Evolutionary conservation across 495 filamentous ascomycete species (phyloP).

Genomic region (Entonaema liquescens): DNA sequence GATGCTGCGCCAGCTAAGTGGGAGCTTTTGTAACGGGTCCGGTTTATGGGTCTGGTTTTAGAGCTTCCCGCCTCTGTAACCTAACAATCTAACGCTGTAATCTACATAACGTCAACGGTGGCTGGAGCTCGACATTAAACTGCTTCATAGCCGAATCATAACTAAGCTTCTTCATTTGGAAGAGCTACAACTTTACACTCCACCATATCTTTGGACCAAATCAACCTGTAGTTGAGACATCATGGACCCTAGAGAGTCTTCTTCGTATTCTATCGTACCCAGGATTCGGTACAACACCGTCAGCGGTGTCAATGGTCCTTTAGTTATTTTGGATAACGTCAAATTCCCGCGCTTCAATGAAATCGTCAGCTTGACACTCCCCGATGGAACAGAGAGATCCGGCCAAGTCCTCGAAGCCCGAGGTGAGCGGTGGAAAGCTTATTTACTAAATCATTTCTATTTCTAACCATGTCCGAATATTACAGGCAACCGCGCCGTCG

Average conservation of each 20-base stretch:
- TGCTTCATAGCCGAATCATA: conserved; percentile 29
- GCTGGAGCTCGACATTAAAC: conserved; percentile 36
- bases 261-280: conserved; percentile 75
- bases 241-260: conserved; percentile 83
- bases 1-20: conserved; percentile 33
- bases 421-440: conserved; percentile 61
- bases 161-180: conserved; percentile 25
- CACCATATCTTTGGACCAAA: conserved; percentile 15
- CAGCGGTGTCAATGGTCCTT: conserved; percentile 94
- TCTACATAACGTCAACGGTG: conserved; percentile 40
- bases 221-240: conserved; percentile 50
- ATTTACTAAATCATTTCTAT: not conserved
- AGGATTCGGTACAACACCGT: conserved; percentile 97
- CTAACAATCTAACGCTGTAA: conserved; percentile 16
- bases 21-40: conserved; percentile 29
- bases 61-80: conserved; percentile 23
- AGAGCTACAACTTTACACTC: conserved; percentile 15
- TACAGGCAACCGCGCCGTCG: conserved; percentile 87
- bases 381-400: conserved; percentile 91
- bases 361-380: conserved; percentile 94
- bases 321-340: conserved; percentile 98
- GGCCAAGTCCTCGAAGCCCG: conserved; percentile 97
- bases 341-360: conserved; percentile 98
- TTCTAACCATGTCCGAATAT: conserved; percentile 34
- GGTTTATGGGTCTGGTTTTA: conserved; percentile 12